These are phyloP conservation scores for Croton laevigatus DNA, from an alignment of 441 rosid species.

Conservation along the genomic window DNA sequence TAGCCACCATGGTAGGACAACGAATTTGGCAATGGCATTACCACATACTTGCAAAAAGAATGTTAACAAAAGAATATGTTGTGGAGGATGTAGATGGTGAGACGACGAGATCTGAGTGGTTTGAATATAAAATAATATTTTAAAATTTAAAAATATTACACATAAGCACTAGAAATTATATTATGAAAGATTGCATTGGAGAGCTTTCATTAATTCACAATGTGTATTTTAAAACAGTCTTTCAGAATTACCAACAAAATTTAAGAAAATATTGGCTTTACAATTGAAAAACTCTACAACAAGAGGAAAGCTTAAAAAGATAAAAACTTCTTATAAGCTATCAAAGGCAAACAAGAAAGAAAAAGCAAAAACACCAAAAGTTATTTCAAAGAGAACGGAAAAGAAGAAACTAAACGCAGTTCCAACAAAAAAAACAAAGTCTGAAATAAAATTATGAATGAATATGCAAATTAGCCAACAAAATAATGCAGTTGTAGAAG, in stretches of 20 bases:
- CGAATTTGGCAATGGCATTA: constrained; percentile 99
- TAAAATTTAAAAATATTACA: no score
- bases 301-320: constrained; percentile 64
- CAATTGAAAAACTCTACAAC: constrained; percentile 64
- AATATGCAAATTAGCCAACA: constrained; percentile 22
- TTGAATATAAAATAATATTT: no score
- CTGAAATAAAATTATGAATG: constrained; percentile 29
- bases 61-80: constrained; percentile 99
- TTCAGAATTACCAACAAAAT: constrained; percentile 57
- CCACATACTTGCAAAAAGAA: constrained; percentile 97
- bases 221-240: no score
- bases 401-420: constrained; percentile 22
- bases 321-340: constrained; percentile 78
- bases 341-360: constrained; percentile 29
- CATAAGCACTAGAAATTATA: no score
- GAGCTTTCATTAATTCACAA: no score
- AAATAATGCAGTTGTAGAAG: no score
- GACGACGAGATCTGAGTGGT: constrained; percentile 82
- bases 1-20: constrained; percentile 99
- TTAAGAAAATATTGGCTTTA: constrained; percentile 56
- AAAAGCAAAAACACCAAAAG: no score
- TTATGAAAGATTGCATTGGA: no score
- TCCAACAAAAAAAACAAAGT: constrained; percentile 21
- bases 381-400: constrained; percentile 3
- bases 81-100: constrained; percentile 99